Base-by-base conservation (phyloP, 192 early-diverging fungal species). In the Coemansia sp. region DNA sequence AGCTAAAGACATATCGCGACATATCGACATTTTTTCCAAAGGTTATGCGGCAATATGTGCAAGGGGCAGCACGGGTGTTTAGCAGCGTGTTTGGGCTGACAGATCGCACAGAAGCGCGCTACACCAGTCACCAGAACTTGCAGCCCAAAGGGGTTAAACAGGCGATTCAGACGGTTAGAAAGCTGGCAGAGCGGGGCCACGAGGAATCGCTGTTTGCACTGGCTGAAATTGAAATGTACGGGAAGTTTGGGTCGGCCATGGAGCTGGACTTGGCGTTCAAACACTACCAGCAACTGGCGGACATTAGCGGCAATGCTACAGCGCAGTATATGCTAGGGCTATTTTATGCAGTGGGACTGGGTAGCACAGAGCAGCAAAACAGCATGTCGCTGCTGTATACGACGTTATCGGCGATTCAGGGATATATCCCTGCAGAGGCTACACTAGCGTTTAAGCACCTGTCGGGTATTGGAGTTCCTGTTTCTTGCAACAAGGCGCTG, bases 271-370 rank as follows among this genome's bases (percentile, higher is more conserved):
- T 72, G 14, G 91, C 93, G 24, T 88, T 89, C 61, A 55, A 75
- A 14, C 83, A 88, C 61, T 95, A 91, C 70, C 61, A 73, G 57
- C 32, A 64, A 41, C 78, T 92, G 29, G 88, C 91, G 2, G 72
- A 84, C 29, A 58, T 69, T 32, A 85, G 77, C 24, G 95, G 94
- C 55, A 90, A 93, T 69, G 83, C 91, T 2, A 83, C 88, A 11
- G 95, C 92, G 14, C 97, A 94, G 67, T 89, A 94, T 25, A 91
- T 91, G 83, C 72, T 97, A 5, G 97, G 95, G 12, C 86, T 94
- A 53, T 87, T 94, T 73, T 91, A 97, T 73, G 89, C 95, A 11
- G 94, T 95, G 0, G 95, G 94, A 1, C 60, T 97, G 53, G 94
- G 94, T 8, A 65, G 65, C 37, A 50, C 45, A 0, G 65, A 70